Conservation (phyloP, 176 grass and related monocot genomes). For the Avena insularis region DNA sequence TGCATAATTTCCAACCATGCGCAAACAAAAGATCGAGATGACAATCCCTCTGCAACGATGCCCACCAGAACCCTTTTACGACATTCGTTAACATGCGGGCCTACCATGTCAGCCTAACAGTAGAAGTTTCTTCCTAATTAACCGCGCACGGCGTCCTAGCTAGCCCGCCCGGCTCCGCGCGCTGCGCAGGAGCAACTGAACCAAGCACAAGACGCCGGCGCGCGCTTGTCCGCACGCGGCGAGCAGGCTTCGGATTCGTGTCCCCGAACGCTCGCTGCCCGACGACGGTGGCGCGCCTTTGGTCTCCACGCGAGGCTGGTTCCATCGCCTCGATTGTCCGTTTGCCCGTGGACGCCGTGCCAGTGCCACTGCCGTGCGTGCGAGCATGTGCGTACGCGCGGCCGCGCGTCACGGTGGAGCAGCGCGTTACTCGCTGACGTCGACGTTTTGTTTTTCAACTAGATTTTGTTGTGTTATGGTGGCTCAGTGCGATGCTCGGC, state of each 20-base stretch:
- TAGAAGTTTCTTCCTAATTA: background rate
- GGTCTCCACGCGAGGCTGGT: too few relatives aligned
- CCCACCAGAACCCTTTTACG: background rate
- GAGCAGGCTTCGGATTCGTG: conserved; percentile 39
- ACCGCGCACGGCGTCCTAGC: background rate
- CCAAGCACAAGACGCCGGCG: conserved; percentile 42
- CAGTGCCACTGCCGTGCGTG: background rate
- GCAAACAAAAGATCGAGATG: conserved; percentile 11
- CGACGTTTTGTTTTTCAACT: background rate
- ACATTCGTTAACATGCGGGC: background rate
- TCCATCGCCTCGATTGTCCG: background rate
- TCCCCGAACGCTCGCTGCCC: background rate
- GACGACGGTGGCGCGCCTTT: background rate
- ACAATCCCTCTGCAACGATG: background rate
- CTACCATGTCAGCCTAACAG: background rate
- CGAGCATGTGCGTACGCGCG: background rate
- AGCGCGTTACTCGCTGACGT: conserved; percentile 3
- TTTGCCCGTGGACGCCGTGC: background rate
- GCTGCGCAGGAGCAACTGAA: conserved; percentile 36
- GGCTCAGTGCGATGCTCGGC: background rate
- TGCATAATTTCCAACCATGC: background rate
- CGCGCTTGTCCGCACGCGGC: conserved; percentile 36
- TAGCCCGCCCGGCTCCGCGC: background rate
- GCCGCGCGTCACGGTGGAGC: background rate
- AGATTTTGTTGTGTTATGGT: background rate